phyloP scores from a whole-genome alignment of 2,329 filamentous ascomycete species.

The Colletotrichum tamarilloi region DNA sequence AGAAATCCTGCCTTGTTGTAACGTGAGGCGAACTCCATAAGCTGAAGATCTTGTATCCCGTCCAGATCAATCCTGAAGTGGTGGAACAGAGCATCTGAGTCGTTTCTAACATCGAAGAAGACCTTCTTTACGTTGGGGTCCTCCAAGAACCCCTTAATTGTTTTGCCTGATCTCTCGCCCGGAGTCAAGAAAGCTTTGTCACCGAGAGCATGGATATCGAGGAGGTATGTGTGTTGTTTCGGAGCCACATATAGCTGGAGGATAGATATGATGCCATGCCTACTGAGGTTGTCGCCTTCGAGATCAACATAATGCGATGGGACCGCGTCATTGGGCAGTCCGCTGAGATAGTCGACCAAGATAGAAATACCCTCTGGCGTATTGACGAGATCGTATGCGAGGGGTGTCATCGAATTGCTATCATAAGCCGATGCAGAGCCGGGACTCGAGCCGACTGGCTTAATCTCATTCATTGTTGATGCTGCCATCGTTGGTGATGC shows the following conservation, averaged over 20 bases:
- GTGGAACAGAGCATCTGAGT: conserved; percentile 64
- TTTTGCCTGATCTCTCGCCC: neutral
- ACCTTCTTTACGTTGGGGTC: conserved; percentile 56
- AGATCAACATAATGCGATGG: conserved; percentile 60
- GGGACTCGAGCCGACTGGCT: too few species aligned
- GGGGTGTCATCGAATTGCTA: too few species aligned
- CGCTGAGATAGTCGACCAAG: conserved; percentile 38
- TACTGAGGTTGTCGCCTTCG: conserved; percentile 56
- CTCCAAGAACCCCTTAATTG: conserved; percentile 57
- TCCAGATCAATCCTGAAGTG: conserved; percentile 55
- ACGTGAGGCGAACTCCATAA: conserved; percentile 62
- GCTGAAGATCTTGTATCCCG: conserved; percentile 63
- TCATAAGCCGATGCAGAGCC: too few species aligned
- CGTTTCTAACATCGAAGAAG: conserved; percentile 69
- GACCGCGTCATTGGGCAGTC: conserved; percentile 13
- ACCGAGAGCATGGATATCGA: conserved; percentile 56
- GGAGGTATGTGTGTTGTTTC: conserved; percentile 48
- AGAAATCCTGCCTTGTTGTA: conserved; percentile 30
- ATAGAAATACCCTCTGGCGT: conserved; percentile 29
- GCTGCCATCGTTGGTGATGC: too few species aligned
- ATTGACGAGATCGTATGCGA: conserved; percentile 24
- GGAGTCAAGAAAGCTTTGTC: conserved; percentile 42
- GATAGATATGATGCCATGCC: conserved; percentile 58
- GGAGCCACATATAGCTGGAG: conserved; percentile 51
- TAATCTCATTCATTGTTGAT: too few species aligned